Conservation (phyloP, 352 stramenopile species). For the Globisporangium viniferum region DNA sequence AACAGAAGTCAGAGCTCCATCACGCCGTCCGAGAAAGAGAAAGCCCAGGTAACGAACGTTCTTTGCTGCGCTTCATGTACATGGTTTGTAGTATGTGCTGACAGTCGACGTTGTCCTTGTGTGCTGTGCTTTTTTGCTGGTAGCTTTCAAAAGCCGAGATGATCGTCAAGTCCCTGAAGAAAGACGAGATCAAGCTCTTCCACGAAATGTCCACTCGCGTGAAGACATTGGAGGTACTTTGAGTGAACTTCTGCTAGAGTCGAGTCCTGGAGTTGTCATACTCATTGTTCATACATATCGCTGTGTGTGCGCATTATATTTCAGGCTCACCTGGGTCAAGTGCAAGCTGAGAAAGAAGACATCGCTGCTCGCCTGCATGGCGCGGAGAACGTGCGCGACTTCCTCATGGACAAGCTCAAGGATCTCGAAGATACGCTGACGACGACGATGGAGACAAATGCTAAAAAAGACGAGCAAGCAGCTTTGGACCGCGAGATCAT, state of each 20-base stretch:
- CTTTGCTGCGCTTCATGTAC: no score
- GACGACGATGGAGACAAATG: conserved; percentile 42
- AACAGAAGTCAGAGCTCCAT: conserved; percentile 35
- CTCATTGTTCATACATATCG: neutral
- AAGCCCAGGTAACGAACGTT: conserved; percentile 17
- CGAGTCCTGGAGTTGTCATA: neutral
- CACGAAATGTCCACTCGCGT: conserved; percentile 79
- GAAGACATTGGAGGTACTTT: conserved; percentile 59
- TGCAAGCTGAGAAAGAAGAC: conserved; percentile 80
- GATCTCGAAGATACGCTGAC: conserved; percentile 66
- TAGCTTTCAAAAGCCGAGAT: conserved; percentile 71
- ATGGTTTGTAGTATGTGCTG: no score
- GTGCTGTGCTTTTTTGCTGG: neutral
- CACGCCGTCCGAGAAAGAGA: conserved; percentile 37
- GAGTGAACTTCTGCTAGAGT: neutral
- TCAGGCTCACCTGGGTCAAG: conserved; percentile 54
- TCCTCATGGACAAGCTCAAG: conserved; percentile 84
- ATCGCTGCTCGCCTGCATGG: conserved; percentile 61
- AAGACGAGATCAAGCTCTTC: conserved; percentile 83
- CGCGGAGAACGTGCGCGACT: conserved; percentile 77
- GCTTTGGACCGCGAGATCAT: conserved; percentile 80
- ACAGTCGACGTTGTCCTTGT: no score
- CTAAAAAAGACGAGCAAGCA: conserved; percentile 68
- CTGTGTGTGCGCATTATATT: neutral
- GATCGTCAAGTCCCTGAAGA: conserved; percentile 80